Percentiles rank a stretch among this genome's conserved stretches.
These are phyloP conservation scores for Alternaria angustiovoidea DNA, from an alignment of 2,329 filamentous ascomycete species.

Conservation along the genomic window DNA sequence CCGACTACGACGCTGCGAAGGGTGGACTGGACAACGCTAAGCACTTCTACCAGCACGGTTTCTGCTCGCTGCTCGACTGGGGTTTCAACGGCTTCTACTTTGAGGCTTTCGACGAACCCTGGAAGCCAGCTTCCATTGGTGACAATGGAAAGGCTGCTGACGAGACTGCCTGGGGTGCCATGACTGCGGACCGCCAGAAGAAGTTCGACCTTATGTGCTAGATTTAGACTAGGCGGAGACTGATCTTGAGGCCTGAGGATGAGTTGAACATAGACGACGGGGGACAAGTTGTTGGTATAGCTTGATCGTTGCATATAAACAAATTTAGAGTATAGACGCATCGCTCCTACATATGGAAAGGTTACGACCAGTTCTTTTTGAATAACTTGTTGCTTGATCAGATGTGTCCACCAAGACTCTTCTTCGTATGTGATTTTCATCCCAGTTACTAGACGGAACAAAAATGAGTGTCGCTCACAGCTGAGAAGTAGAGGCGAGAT, in stretches of 20 bases:
- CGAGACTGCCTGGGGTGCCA: conserved; percentile 75
- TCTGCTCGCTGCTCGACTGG: conserved; percentile 71
- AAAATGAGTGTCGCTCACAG: not conserved
- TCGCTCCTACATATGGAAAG: not conserved
- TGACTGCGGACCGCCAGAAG: conserved; percentile 64
- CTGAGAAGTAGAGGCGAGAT: not conserved
- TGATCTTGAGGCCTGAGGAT: not conserved
- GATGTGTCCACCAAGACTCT: not conserved
- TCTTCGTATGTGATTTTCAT: not conserved
- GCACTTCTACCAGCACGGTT: conserved; percentile 67
- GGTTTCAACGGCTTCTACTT: conserved; percentile 76
- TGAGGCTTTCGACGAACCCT: conserved; percentile 76
- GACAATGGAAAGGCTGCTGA: conserved; percentile 68
- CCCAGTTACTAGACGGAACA: not conserved
- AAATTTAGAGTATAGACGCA: conserved; percentile 1
- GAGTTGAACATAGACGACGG: not conserved
- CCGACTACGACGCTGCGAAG: conserved; percentile 67
- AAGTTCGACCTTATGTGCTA: conserved; percentile 65
- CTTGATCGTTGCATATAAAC: not conserved
- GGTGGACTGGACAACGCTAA: conserved; percentile 67
- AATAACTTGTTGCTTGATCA: not conserved
- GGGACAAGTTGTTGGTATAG: not conserved
- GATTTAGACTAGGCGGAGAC: not conserved
- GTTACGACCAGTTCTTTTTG: not conserved
- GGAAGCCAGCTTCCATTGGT: conserved; percentile 71